phyloP scores from a whole-genome alignment of 75 land plant species.

The Ceratopteris richardii region DNA sequence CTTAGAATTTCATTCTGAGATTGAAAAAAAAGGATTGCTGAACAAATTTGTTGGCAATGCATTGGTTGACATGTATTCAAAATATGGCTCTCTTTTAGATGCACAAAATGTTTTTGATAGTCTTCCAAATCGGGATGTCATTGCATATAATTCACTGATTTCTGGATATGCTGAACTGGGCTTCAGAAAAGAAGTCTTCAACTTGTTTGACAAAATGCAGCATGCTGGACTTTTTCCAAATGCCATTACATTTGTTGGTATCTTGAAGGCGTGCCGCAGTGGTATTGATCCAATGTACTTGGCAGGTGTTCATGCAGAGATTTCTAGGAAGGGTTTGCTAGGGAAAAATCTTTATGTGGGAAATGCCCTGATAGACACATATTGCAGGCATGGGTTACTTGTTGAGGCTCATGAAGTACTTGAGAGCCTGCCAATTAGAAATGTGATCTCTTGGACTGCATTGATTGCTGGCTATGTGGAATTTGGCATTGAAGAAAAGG shows the following conservation, averaged over 20 bases:
- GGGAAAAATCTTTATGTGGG: conserved; percentile 1
- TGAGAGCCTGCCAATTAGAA: not conserved
- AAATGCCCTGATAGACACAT: conserved; percentile 6
- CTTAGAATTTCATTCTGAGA: conserved; percentile 1
- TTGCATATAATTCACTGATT: conserved; percentile 43
- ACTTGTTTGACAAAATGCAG: conserved; percentile 31
- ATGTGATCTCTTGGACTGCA: conserved; percentile 9
- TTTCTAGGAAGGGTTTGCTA: not conserved
- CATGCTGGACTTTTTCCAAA: conserved; percentile 19
- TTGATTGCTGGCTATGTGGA: conserved; percentile 5
- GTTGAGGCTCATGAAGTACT: conserved; percentile 1
- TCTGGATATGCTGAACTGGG: conserved; percentile 43
- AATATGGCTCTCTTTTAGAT: conserved; percentile 18
- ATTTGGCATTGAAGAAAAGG: not conserved
- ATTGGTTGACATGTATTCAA: conserved; percentile 32
- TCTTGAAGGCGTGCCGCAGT: conserved; percentile 33
- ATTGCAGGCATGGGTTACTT: not conserved
- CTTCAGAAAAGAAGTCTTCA: conserved; percentile 17
- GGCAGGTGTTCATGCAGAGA: not conserved
- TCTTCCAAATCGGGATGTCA: conserved; percentile 5
- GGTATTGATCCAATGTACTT: conserved; percentile 18
- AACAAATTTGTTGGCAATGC: conserved; percentile 33
- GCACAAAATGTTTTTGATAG: conserved; percentile 43
- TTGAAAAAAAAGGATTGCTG: not conserved
- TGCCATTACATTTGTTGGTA: conserved; percentile 24